Base-by-base conservation (phyloP, 2,329 filamentous ascomycete genomes). In the Pyricularia sp. region DNA sequence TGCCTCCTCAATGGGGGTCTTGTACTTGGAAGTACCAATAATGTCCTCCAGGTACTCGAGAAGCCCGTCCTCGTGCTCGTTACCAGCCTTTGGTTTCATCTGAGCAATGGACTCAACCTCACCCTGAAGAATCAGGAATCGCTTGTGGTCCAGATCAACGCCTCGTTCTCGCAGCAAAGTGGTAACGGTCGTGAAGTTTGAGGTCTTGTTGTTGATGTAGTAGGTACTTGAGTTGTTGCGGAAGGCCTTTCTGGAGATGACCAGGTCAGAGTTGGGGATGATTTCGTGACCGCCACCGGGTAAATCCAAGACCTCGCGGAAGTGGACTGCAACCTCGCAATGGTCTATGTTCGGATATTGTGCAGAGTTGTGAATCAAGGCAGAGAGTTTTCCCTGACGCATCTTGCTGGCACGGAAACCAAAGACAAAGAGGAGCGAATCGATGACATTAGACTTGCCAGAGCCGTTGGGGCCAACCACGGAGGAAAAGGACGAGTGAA, bases 361-460 rank as follows among this genome's bases (percentile, higher is more conserved):
- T 0, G 93, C 94, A 14, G 95, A 98, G 78, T 98, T 99, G 81
- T 99, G 95, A 73, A 99, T 99, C 66, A 99, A 83, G 4, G 95
- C 95, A 0, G 95, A 99, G 65, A 99, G 93, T 81, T 99, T 99
- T 76, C 95, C 95, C 79, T 99, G 95, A 75, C 95, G 88, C 95
- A 99, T 99, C 81, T 99, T 99, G 84, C 94, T 98, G 61, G 95
- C 95, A 70, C 95, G 90, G 82, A 99, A 99, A 68, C 96, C 95
- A 77, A 99, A 99, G n/a, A 99, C 95, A 76, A 99, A 99, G 0
- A 99, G 87, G 31, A 99, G 83, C 2, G 95, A 97, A 79, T 99
- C 95, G 76, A 99, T 99, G 71, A 99, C 96, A 75, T 99, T 99
- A 26, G 95, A 98, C 78, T 99, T 99, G 70, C 95, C 95, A 11